Evolutionary conservation across 768 basidiomycete genomes (phyloP).

Genomic region (Agrocybe praecox): DNA sequence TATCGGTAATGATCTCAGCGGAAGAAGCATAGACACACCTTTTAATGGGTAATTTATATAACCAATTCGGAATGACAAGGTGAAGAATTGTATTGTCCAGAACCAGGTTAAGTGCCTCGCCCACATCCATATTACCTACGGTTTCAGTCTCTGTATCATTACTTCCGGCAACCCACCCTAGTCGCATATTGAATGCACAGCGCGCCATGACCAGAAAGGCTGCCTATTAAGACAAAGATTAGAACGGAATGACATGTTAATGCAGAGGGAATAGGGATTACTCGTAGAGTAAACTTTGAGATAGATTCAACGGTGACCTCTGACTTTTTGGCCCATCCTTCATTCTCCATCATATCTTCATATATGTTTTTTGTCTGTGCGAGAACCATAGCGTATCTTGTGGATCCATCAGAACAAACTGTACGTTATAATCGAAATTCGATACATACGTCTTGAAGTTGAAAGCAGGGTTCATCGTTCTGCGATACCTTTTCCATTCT

Average conservation of each 20-base stretch:
- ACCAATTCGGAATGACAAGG: constrained; percentile 23
- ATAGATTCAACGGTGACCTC: background rate
- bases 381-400: constrained; percentile 6
- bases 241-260: background rate
- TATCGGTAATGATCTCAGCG: background rate
- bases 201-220: constrained; percentile 22
- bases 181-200: constrained; percentile 25
- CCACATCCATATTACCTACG: constrained; percentile 2
- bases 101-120: constrained; percentile 10
- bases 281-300: background rate
- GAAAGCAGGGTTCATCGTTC: constrained; percentile 13
- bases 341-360: constrained; percentile 4
- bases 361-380: constrained; percentile 5
- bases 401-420: too few relatives aligned
- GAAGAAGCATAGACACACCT: constrained; percentile 7
- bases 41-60: constrained; percentile 24
- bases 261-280: too few relatives aligned
- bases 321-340: background rate
- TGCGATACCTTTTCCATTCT: constrained; percentile 10
- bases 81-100: constrained; percentile 18
- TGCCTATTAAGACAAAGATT: constrained; percentile 5
- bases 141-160: background rate
- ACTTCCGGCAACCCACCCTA: constrained; percentile 15
- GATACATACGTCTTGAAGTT: constrained; percentile 4
- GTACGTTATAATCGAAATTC: too few relatives aligned